phyloP scores from a whole-genome alignment of 805 yeast genomes.

The Wickerhamomyces canadensis region DNA sequence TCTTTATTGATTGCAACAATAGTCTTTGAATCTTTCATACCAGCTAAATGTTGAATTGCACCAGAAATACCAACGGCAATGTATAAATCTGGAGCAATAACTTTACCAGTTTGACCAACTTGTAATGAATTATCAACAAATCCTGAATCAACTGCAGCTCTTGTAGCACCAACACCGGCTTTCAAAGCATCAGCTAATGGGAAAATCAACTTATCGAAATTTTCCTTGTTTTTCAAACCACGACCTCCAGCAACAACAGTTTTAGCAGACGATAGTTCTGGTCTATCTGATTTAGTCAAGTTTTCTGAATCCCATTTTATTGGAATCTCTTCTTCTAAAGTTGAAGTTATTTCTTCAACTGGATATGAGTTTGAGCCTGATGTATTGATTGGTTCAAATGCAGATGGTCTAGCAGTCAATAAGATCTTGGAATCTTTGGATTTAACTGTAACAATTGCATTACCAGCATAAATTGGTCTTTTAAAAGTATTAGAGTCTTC shows the following conservation, averaged over 20 bases:
- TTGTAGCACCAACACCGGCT: slow-evolving; percentile 97
- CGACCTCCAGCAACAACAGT: slow-evolving; percentile 90
- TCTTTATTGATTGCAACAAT: slow-evolving; percentile 95
- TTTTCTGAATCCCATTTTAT: slow-evolving; percentile 73
- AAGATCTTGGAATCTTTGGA: slow-evolving; percentile 60
- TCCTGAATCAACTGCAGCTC: slow-evolving; percentile 97
- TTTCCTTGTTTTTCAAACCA: slow-evolving; percentile 85
- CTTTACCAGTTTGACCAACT: slow-evolving; percentile 97
- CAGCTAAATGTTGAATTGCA: slow-evolving; percentile 97
- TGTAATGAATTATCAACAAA: slow-evolving; percentile 94
- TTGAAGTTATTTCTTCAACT: slow-evolving; percentile 41
- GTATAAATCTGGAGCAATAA: slow-evolving; percentile 93
- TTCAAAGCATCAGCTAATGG: slow-evolving; percentile 85
- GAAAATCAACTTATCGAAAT: slow-evolving; percentile 66
- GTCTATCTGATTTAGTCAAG: slow-evolving; percentile 74
- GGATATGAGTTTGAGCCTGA: slow-evolving; percentile 34
- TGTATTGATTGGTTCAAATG: slow-evolving; percentile 51
- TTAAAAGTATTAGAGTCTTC: slow-evolving; percentile 66
- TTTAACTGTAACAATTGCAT: slow-evolving; percentile 79
- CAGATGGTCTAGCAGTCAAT: slow-evolving; percentile 78
- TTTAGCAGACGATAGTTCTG: slow-evolving; percentile 82
- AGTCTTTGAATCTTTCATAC: slow-evolving; percentile 93
- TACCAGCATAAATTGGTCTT: slow-evolving; percentile 96
- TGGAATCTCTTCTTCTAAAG: slow-evolving; percentile 29
- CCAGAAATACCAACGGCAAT: slow-evolving; percentile 94